Evolutionary conservation across 345 rosid genomes (phyloP), one percentile per base, ranked within the genome.

Genomic region (Bruguiera sexangula): DNA sequence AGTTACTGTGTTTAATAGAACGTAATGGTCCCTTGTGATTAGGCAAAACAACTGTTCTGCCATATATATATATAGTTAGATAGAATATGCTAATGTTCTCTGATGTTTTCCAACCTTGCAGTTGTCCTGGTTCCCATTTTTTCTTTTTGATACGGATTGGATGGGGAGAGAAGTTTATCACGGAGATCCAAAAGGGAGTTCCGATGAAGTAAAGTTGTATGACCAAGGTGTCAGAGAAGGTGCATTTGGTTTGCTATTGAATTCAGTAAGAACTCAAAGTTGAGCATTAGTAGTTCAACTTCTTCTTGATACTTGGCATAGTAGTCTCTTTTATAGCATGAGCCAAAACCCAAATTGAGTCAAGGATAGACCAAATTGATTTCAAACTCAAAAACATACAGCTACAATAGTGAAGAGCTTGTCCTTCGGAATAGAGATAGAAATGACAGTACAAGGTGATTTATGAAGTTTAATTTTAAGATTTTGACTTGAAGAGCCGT

Each of bases 81-180:
- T 34, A 34, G 1, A 34, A 34, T 34, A 34, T 34, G 37, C 37
- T 34, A 34, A 34, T 34, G 37, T 34, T 34, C 37, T 34, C 37
- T 34, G 37, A 34, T 34, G 70, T 34, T 65, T 54, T 63, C 52
- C 26, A 53, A 54, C 73, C 54, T 3, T 56, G 69, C 86, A 95
- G 98, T 75, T 95, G 67, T 95, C 99, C 52, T 92, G 98, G 99
- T 95, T 95, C 76, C 99, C 98, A 6, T 90, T 92, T 89, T 90
- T 95, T 82, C 87, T 96, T 63, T 95, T 92, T 66, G 98, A 96
- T 82, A 90, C 96, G 46, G 98, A 96, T 82, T 96, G 99, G 99
- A 96, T 96, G 99, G 99, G 99, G 55, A 89, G 97, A 79, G 97
- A 96, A 82, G 97, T 96, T 59, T 92, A 92, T 79, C 96, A 89